These are phyloP conservation scores for Climacium dendroides DNA, from an alignment of 225 moss, liverwort and hornwort species.

Conservation along the genomic window DNA sequence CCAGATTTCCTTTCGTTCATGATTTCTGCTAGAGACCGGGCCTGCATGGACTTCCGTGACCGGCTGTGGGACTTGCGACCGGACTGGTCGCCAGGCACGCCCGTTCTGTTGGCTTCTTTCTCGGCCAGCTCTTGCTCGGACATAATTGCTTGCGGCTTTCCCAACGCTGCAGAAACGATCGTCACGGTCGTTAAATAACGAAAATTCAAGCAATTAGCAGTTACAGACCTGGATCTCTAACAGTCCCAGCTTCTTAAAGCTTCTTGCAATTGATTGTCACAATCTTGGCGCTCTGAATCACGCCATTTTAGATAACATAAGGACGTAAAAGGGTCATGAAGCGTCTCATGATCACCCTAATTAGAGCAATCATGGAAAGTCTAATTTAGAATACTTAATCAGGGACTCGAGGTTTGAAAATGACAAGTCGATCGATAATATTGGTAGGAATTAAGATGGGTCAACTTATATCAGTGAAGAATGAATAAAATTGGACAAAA, in stretches of 20 bases:
- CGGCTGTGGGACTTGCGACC: constrained; percentile 9
- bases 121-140: constrained; percentile 39
- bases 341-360: neutral
- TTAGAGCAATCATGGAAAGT: neutral
- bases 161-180: constrained; percentile 9
- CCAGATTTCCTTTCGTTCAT: constrained; percentile 6
- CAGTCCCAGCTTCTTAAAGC: neutral
- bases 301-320: neutral
- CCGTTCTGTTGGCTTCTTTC: constrained; percentile 37
- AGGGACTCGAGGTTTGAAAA: neutral
- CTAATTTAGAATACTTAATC: neutral
- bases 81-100: neutral
- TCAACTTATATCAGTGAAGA: neutral
- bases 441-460: neutral
- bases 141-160: constrained; percentile 53
- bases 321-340: neutral
- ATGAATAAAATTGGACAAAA: neutral
- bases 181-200: neutral
- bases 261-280: neutral
- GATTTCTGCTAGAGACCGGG: constrained; percentile 20
- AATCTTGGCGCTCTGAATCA: neutral
- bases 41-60: neutral
- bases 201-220: neutral
- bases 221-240: neutral
- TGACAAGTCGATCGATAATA: neutral